phyloP scores from a whole-genome alignment of 176 grass and related monocot species.

The Neostapfia colusana region DNA sequence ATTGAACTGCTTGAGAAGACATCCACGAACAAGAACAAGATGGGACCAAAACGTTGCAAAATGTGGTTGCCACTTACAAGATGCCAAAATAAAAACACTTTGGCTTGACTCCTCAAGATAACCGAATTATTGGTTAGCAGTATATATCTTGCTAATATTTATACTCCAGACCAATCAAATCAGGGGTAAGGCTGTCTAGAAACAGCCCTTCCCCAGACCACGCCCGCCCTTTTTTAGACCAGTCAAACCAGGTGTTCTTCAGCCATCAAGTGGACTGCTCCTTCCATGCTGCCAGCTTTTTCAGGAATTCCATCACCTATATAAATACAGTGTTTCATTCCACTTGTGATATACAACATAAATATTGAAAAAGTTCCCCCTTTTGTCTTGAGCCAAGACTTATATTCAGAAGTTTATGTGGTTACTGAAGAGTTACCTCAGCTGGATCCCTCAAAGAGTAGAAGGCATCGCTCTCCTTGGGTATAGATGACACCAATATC shows the following conservation, averaged over 20 bases:
- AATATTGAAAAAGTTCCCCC: neutral
- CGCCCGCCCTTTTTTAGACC: too few relatives aligned
- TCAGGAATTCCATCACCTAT: constrained; percentile 94
- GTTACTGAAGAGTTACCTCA: constrained; percentile 54
- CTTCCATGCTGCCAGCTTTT: constrained; percentile 72
- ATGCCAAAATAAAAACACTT: constrained; percentile 59
- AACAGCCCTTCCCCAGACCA: too few relatives aligned
- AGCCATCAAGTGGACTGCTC: constrained; percentile 38
- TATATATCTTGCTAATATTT: constrained; percentile 59
- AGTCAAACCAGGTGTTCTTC: constrained; percentile 27
- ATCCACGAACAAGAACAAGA: constrained; percentile 17
- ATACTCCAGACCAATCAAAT: constrained; percentile 46
- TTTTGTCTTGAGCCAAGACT: constrained; percentile 1
- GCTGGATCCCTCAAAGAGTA: constrained; percentile 84
- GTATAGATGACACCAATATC: constrained; percentile 84
- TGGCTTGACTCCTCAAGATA: constrained; percentile 46
- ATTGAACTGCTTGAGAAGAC: constrained; percentile 35
- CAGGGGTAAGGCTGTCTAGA: too few relatives aligned
- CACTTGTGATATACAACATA: neutral
- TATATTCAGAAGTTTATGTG: neutral
- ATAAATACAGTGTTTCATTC: constrained; percentile 23
- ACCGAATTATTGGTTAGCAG: constrained; percentile 62
- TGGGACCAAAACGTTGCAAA: neutral
- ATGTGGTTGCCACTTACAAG: constrained; percentile 25
- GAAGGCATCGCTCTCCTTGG: constrained; percentile 81